Percentiles rank a stretch among this genome's conserved stretches.
phyloP scores from a whole-genome alignment of 495 filamentous ascomycete genomes.

The Neurospora sp. region DNA sequence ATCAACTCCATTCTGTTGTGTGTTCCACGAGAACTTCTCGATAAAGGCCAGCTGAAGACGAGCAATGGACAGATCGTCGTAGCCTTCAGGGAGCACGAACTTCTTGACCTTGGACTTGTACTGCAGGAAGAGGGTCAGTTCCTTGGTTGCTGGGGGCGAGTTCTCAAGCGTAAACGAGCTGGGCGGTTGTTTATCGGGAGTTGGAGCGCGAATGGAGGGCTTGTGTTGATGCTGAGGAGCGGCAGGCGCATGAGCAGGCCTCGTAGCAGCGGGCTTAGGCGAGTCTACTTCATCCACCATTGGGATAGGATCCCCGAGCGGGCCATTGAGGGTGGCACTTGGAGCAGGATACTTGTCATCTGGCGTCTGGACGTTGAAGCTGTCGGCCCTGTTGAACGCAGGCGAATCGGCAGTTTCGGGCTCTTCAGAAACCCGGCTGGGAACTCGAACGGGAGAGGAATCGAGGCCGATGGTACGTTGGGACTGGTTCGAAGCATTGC shows the following conservation, averaged over 20 bases:
- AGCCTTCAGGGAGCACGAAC: conserved; percentile 77
- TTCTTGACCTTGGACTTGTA: conserved; percentile 97
- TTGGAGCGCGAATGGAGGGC: conserved; percentile 14
- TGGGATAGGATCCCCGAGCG: conserved; percentile 28
- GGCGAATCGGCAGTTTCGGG: conserved; percentile 34
- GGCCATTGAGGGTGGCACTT: conserved; percentile 41
- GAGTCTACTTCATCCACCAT: conserved; percentile 21
- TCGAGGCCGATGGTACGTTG: conserved; percentile 33
- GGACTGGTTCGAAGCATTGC: conserved; percentile 35
- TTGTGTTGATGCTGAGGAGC: not conserved
- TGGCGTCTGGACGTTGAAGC: conserved; percentile 43
- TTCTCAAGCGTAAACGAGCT: conserved; percentile 42
- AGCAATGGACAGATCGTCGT: conserved; percentile 71
- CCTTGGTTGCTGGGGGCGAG: conserved; percentile 70
- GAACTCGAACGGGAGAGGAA: conserved; percentile 48
- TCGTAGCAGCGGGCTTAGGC: conserved; percentile 13
- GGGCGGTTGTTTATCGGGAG: conserved; percentile 29
- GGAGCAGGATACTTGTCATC: conserved; percentile 49
- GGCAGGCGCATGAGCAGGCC: conserved; percentile 4
- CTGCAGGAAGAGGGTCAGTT: conserved; percentile 91
- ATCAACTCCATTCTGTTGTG: conserved; percentile 84
- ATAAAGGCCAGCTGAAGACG: conserved; percentile 95
- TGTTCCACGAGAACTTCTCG: conserved; percentile 98
- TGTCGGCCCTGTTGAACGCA: conserved; percentile 26
- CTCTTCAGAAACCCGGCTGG: conserved; percentile 59